Evolutionary conservation across 257 asterid genomes (phyloP).

Genomic region (Ophiorrhiza pumila): DNA sequence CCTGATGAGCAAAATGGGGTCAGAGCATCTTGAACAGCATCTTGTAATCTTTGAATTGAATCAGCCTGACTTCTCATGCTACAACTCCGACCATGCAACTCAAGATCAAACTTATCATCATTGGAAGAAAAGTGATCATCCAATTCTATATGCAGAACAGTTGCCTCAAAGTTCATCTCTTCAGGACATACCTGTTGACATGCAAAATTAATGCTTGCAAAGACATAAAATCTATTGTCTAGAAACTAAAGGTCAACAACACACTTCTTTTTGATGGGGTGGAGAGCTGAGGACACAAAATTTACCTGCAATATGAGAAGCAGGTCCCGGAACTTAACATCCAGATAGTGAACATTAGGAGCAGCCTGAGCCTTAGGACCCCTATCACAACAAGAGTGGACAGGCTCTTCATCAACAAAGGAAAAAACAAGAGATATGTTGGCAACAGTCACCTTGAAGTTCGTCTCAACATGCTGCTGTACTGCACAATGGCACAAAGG

Average conservation of each 20-base stretch:
- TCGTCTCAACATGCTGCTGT: constrained; percentile 86
- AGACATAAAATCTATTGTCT: background rate
- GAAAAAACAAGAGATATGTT: constrained; percentile 63
- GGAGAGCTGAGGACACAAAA: background rate
- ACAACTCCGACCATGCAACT: constrained; percentile 24
- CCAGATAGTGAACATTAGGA: constrained; percentile 41
- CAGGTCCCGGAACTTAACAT: constrained; percentile 53
- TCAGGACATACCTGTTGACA: constrained; percentile 63
- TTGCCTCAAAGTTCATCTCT: constrained; percentile 62
- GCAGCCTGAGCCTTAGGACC: constrained; percentile 36
- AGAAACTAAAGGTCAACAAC: background rate
- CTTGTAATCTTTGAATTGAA: constrained; percentile 55
- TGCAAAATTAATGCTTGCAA: constrained; percentile 21
- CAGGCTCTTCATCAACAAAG: constrained; percentile 67
- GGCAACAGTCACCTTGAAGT: constrained; percentile 58
- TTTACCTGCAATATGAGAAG: constrained; percentile 60
- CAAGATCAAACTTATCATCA: constrained; percentile 31
- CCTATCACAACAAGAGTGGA: constrained; percentile 32
- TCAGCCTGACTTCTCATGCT: constrained; percentile 32
- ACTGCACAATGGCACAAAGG: constrained; percentile 50
- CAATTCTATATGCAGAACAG: constrained; percentile 63
- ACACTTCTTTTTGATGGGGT: background rate
- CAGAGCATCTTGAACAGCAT: constrained; percentile 67
- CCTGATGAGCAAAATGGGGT: constrained; percentile 35
- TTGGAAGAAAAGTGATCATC: constrained; percentile 54